A percentile compares a stretch with the other conserved stretches of the same genome.
Evolutionary conservation across 2,329 filamentous ascomycete genomes (phyloP).

Genomic region (Lomentospora prolificans): DNA sequence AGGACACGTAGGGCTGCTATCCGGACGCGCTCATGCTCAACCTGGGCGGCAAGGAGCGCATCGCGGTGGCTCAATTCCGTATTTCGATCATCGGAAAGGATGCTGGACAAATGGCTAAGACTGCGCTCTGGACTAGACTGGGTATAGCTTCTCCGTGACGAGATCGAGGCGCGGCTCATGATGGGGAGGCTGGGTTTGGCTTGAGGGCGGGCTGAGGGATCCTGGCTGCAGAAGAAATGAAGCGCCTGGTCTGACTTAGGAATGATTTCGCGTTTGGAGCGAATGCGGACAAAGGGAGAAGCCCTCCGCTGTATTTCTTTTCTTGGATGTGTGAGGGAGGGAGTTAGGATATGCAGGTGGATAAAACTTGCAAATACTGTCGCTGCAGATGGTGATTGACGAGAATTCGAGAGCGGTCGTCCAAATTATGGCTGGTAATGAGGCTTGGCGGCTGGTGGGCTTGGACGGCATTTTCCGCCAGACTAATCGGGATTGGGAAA

Average conservation of each 20-base stretch:
- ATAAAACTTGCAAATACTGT: background rate
- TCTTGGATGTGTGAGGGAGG: background rate
- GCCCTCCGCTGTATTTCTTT: background rate
- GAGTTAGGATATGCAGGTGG: background rate
- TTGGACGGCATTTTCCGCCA: background rate
- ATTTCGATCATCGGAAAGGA: conserved; percentile 54
- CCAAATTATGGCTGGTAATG: background rate
- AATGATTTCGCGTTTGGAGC: background rate
- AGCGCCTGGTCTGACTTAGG: background rate
- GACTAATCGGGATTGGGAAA: background rate
- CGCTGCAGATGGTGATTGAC: background rate
- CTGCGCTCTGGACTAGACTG: conserved; percentile 31
- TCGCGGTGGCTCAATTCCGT: conserved; percentile 53
- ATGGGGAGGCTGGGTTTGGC: background rate
- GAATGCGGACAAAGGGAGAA: background rate
- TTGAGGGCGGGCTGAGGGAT: background rate
- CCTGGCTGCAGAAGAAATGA: background rate
- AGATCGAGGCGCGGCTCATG: conserved; percentile 16
- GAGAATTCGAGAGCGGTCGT: background rate
- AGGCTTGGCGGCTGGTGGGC: background rate
- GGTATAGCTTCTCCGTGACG: conserved; percentile 27
- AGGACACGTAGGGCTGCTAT: conserved; percentile 38
- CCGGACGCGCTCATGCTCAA: conserved; percentile 56
- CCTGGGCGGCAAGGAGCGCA: conserved; percentile 55
- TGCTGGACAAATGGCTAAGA: conserved; percentile 34